Conservation (phyloP, 805 yeast genomes). For the Starmerella etchellsii region DNA sequence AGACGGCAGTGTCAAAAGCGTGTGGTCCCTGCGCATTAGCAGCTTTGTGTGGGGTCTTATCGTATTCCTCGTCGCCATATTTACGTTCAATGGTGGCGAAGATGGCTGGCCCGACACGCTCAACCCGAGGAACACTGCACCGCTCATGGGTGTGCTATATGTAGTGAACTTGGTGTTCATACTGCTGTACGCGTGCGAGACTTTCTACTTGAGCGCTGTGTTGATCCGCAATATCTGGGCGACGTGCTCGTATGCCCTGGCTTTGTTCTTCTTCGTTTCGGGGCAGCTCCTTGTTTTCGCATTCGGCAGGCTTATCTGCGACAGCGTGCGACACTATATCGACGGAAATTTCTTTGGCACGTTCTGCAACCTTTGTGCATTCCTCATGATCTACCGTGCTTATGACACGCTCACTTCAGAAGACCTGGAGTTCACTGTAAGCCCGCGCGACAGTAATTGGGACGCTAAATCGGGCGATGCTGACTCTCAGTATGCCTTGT, state of each 20-base stretch:
- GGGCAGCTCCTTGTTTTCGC: constrained; percentile 74
- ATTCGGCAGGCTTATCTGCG: constrained; percentile 54
- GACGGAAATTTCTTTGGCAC: constrained; percentile 85
- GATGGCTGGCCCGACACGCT: constrained; percentile 36
- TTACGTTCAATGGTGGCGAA: constrained; percentile 47
- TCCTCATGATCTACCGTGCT: constrained; percentile 91
- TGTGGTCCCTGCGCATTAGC: constrained; percentile 41
- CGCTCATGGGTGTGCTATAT: constrained; percentile 57
- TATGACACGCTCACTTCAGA: constrained; percentile 96
- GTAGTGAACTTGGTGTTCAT: constrained; percentile 58
- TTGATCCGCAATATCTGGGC: constrained; percentile 78
- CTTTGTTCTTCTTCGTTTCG: constrained; percentile 56
- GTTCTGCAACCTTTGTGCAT: constrained; percentile 61
- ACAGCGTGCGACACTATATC: constrained; percentile 63
- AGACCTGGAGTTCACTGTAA: constrained; percentile 82
- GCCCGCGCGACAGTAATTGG: constrained; percentile 35
- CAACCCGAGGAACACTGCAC: constrained; percentile 45
- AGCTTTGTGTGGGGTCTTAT: constrained; percentile 48
- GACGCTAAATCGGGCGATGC: constrained; percentile 26
- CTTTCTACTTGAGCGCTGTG: constrained; percentile 50
- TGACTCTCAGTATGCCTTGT: constrained; percentile 26
- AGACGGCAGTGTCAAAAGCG: constrained; percentile 66
- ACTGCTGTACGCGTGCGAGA: constrained; percentile 50
- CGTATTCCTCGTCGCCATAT: constrained; percentile 52
- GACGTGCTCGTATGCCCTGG: constrained; percentile 64